Evolutionary conservation across 208 protist species (phyloP), one percentile per base, ranked within the genome.

Genomic region (Spongospora subterranea): DNA sequence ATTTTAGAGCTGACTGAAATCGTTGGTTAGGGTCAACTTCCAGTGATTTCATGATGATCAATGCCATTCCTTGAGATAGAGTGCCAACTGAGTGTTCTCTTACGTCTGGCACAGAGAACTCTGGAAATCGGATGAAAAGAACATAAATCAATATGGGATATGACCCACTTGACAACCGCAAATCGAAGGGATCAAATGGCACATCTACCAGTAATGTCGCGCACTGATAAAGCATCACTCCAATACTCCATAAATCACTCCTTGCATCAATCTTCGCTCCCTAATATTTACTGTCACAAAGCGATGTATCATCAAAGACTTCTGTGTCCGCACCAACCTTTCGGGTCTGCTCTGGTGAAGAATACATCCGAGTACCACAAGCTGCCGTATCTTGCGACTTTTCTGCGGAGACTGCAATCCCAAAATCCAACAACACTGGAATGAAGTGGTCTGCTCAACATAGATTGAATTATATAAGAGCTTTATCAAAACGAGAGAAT

Each of bases 291-390:
- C 54, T 32, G 29, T 29, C 20, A 32, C 54, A 65, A 65, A 65
- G 54, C 20, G n/a, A n/a, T 29, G 54, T 65, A 29, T 17, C 54
- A 65, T 29, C 17, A 65, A 65, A 29, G 54, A 65, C 54, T 29
- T 17, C 54, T 65, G 54, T 29, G 29, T 32, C 17, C n/a, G n/a
- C n/a, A 17, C 54, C 54, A 65, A 65, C 54, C 54, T 29, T 65
- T 65, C 54, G 54, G 17, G 54, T 65, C 54, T 65, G 54, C 54
- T 65, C 54, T 65, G 54, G 54, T 32, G 54, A 65, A 17, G 54
- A 65, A 65, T 65, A 65, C 54, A 65, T 65, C 54, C 54, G 17
- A 17, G 54, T 65, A 65, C 54, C 54, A 29, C 54, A 65, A 65
- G 54, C 20, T 65, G 54, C 54, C 17, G 54, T 65, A 65, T 65